A percentile compares a stretch with the other conserved stretches of the same genome.
These are phyloP conservation scores for Diplodia intermedia DNA, from an alignment of 2,329 filamentous ascomycete species.

Conservation along the genomic window DNA sequence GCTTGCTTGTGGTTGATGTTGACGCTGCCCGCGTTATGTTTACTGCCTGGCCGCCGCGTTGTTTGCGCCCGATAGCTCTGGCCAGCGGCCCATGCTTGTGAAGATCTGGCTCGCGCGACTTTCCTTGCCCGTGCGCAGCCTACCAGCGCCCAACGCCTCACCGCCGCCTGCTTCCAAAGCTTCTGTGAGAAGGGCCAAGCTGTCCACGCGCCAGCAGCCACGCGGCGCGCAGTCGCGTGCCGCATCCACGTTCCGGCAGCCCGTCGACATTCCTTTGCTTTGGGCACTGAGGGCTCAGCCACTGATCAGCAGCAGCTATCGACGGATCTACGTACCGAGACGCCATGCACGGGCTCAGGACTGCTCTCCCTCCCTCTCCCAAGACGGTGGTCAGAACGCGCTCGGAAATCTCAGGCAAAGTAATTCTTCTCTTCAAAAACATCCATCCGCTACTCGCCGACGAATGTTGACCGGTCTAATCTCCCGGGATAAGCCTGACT, in stretches of 20 bases:
- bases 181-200: slow-evolving; percentile 8
- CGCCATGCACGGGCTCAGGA: slow-evolving; percentile 18
- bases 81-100: slow-evolving; percentile 23
- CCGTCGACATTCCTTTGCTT: neutral
- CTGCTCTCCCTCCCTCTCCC: neutral
- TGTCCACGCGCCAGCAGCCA: slow-evolving; percentile 22
- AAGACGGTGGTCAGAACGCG: neutral
- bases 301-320: slow-evolving; percentile 24
- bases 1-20: slow-evolving; percentile 16
- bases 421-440: too few species aligned
- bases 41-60: neutral
- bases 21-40: slow-evolving; percentile 22
- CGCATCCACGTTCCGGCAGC: neutral
- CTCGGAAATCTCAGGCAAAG: too few species aligned
- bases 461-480: too few species aligned
- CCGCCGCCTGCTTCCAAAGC: slow-evolving; percentile 8
- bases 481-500: neutral
- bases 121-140: slow-evolving; percentile 22
- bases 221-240: slow-evolving; percentile 15
- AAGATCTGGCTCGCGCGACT: slow-evolving; percentile 17
- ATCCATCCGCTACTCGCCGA: too few species aligned
- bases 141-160: slow-evolving; percentile 22
- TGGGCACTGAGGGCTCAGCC: slow-evolving; percentile 5
- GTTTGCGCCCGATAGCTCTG: slow-evolving; percentile 25
- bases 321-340: slow-evolving; percentile 16